Conservation (phyloP, 2,329 filamentous ascomycete genomes). For the Dactylellina sp. region DNA sequence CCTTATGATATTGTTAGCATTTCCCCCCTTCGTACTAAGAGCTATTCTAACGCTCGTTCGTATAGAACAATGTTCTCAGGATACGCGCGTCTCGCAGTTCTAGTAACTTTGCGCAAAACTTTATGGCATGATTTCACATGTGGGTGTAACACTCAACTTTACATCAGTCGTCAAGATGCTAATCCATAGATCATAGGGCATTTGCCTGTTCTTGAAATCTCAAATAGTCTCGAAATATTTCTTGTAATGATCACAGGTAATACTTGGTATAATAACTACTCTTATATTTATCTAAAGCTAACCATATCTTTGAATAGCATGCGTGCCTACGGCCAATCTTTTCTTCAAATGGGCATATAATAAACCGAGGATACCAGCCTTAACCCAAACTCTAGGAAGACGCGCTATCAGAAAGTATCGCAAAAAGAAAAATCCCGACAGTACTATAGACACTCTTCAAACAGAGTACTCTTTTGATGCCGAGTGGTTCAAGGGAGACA, state of each 20-base stretch:
- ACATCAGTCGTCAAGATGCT: background rate
- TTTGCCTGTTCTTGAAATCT: slow-evolving; percentile 32
- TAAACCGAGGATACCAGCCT: slow-evolving; percentile 41
- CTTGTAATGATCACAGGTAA: slow-evolving; percentile 45
- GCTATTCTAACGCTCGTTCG: slow-evolving; percentile 2
- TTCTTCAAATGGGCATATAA: slow-evolving; percentile 56
- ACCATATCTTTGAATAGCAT: too few relatives aligned
- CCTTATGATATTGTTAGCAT: background rate
- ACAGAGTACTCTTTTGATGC: slow-evolving; percentile 48
- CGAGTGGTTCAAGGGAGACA: slow-evolving; percentile 47
- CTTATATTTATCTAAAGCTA: too few relatives aligned
- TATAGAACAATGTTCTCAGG: slow-evolving; percentile 38
- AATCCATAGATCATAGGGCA: slow-evolving; percentile 21
- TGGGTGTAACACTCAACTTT: slow-evolving; percentile 1
- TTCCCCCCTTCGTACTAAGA: background rate
- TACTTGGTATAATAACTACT: background rate
- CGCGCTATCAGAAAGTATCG: slow-evolving; percentile 31
- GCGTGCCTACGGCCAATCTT: slow-evolving; percentile 45
- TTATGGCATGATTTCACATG: slow-evolving; percentile 47
- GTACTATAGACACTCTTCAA: slow-evolving; percentile 37
- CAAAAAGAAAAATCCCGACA: slow-evolving; percentile 26
- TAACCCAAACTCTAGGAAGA: background rate
- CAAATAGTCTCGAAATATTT: slow-evolving; percentile 48
- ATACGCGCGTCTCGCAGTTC: slow-evolving; percentile 31
- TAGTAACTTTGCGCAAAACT: slow-evolving; percentile 21